A percentile compares a stretch with the other conserved stretches of the same genome.
These are phyloP conservation scores for Amanita thiersii DNA, from an alignment of 768 basidiomycete genomes.

Conservation along the genomic window DNA sequence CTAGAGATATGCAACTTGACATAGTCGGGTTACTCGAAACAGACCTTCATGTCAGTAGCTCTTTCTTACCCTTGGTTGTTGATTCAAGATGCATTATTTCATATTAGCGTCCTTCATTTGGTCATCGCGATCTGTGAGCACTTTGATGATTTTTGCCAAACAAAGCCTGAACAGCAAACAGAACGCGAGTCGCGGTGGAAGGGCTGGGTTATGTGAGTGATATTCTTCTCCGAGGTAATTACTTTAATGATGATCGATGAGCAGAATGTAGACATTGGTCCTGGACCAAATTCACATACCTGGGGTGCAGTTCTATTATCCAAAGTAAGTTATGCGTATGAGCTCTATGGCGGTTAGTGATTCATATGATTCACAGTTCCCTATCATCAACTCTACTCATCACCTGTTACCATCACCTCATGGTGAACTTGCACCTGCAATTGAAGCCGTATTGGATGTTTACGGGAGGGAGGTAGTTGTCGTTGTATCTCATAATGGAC, in stretches of 20 bases:
- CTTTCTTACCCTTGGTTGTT: not conserved
- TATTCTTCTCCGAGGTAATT: not conserved
- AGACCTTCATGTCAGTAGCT: conserved; percentile 71
- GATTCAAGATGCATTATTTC: conserved; percentile 1
- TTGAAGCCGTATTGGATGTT: conserved; percentile 76
- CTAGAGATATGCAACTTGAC: conserved; percentile 77
- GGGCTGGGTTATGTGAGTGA: conserved; percentile 74
- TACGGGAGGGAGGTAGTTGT: conserved; percentile 74
- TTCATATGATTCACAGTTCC: conserved; percentile 45
- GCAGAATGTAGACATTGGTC: conserved; percentile 86
- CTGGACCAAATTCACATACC: conserved; percentile 81
- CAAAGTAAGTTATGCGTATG: conserved; percentile 36
- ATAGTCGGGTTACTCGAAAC: conserved; percentile 82
- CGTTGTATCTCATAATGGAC: conserved; percentile 87
- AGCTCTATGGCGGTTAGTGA: not conserved
- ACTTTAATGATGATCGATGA: too few relatives aligned
- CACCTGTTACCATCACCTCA: conserved; percentile 81
- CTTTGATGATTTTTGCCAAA: not conserved
- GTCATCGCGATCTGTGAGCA: conserved; percentile 73
- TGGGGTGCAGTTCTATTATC: conserved; percentile 83
- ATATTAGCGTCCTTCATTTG: conserved; percentile 42
- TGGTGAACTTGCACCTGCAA: conserved; percentile 85
- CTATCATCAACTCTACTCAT: conserved; percentile 80
- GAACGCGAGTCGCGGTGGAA: conserved; percentile 69
- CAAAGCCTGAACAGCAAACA: conserved; percentile 18